Percentiles rank a stretch among this genome's conserved stretches.
Evolutionary conservation across 1,139 yeast genomes (phyloP).

Genomic region (Nakaseomyces uthaithaninus): DNA sequence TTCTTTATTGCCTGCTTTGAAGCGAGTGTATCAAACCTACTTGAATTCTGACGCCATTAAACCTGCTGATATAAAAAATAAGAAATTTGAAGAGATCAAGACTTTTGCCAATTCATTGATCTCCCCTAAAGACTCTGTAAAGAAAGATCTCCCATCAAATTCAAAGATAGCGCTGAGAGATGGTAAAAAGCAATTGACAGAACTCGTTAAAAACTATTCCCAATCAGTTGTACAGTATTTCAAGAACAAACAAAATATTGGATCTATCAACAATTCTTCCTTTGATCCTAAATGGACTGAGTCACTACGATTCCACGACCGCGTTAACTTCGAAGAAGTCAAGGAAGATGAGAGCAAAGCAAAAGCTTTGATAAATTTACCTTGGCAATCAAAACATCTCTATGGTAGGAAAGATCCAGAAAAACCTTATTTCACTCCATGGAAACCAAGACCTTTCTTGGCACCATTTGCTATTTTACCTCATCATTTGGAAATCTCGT

Average conservation of each 20-base stretch:
- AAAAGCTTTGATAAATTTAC: constrained; percentile 40
- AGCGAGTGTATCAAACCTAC: constrained; percentile 23
- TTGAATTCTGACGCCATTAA: constrained; percentile 18
- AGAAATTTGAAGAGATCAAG: constrained; percentile 20
- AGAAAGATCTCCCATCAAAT: constrained; percentile 23
- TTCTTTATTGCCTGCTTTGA: constrained; percentile 18
- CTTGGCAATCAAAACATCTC: constrained; percentile 63
- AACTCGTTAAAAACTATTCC: constrained; percentile 21
- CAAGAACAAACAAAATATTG: constrained; percentile 1
- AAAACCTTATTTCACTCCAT: constrained; percentile 88
- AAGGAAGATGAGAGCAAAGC: constrained; percentile 48
- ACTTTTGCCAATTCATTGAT: constrained; percentile 16
- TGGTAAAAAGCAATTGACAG: constrained; percentile 20
- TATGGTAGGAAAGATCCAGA: constrained; percentile 72
- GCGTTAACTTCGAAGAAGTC: constrained; percentile 46
- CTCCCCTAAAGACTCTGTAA: constrained; percentile 23
- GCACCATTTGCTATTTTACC: constrained; percentile 92
- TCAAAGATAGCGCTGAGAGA: constrained; percentile 21
- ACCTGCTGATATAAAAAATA: constrained; percentile 16
- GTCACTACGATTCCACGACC: constrained; percentile 42
- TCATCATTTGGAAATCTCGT: constrained; percentile 82
- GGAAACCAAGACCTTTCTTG: constrained; percentile 89
- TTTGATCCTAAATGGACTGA: constrained; percentile 53
- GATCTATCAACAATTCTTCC: constrained; percentile 29
- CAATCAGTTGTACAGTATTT: constrained; percentile 23